Evolutionary conservation across 768 basidiomycete species (phyloP), one percentile per base, ranked within the genome.

Genomic region (Suillus alpinus): DNA sequence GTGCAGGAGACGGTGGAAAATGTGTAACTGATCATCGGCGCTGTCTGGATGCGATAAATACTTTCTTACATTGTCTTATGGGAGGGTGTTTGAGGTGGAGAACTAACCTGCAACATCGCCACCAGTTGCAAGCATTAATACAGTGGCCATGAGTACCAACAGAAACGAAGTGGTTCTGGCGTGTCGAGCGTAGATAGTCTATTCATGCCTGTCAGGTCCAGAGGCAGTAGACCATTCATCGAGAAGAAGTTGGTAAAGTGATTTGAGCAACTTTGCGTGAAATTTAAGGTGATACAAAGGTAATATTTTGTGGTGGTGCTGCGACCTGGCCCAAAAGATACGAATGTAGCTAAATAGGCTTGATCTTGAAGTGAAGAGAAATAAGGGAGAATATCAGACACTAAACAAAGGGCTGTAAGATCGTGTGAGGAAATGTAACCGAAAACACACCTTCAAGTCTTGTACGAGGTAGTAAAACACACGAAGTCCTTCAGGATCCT

Each of bases 281-380:
- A 55, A 26, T 53, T 37, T 26, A 20, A 13, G 4, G 53, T 18
- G 37, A 55, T 55, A 39, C 53, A 55, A 55, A 29, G 23, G 10
- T 40, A 55, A 26, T 18, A 39, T 55, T 55, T 23, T 12, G 6
- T 12, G 23, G 49, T 39, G 6, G 1, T 53, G 52, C 9, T 36
- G 37, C 9, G 23, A 18, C 39, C 37, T 39, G 37, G 37, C 36
- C 23, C 53, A 55, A 26, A 37, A 55, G 7, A 39, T 55, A 55
- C 37, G 37, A 53, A 34, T 55, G 6, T 34, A 37, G 39, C 77
- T 86, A 94, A 67, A 94, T 98, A 16, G 97, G 97, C 83, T 99
- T 98, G 83, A 99, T 98, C 80, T 98, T 98, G 89, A 99, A 98
- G 81, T 99, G 96, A 40, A 99, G 85, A 3, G 94, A 94, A 73